Percentiles rank a stretch among this genome's conserved stretches.
phyloP scores from a whole-genome alignment of 1,284 basidiomycete genomes.

The Leccinum insolens region DNA sequence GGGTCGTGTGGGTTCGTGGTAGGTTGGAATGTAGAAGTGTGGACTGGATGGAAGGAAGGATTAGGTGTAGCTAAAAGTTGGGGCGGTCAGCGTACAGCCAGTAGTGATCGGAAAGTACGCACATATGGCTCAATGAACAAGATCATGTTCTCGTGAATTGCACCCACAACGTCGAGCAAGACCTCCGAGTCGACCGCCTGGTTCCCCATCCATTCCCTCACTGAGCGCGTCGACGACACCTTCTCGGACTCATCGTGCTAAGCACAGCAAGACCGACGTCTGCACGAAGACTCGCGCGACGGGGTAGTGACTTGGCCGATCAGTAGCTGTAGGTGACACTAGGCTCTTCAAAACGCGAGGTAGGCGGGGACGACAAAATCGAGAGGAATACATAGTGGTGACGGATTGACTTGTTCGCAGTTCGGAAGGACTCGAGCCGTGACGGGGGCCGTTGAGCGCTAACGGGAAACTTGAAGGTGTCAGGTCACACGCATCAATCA shows the following conservation, averaged over 20 bases:
- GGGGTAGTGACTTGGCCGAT: too few species aligned
- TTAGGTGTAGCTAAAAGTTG: constrained; percentile 82
- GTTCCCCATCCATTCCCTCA: constrained; percentile 59
- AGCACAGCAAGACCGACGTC: constrained; percentile 95
- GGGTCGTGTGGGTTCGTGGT: constrained; percentile 58
- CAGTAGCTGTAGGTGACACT: too few species aligned
- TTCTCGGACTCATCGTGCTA: constrained; percentile 94
- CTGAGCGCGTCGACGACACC: constrained; percentile 74
- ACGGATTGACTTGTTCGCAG: too few species aligned
- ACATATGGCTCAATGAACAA: constrained; percentile 97
- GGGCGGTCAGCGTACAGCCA: not conserved
- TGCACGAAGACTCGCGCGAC: constrained; percentile 80
- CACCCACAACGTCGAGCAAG: constrained; percentile 80
- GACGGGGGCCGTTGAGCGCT: too few species aligned
- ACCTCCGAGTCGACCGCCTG: constrained; percentile 68
- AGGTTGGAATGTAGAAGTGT: constrained; percentile 87
- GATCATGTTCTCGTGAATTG: constrained; percentile 81
- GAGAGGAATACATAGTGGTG: too few species aligned
- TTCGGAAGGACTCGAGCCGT: too few species aligned
- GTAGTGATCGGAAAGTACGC: constrained; percentile 38
- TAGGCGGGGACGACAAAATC: too few species aligned
- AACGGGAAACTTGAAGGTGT: too few species aligned
- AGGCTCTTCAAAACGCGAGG: too few species aligned
- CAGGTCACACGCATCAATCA: too few species aligned
- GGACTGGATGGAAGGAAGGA: constrained; percentile 91